Percentiles rank a stretch among this genome's conserved stretches.
Conservation (phyloP, 495 filamentous ascomycete species). For the Aspergillus baeticus region DNA sequence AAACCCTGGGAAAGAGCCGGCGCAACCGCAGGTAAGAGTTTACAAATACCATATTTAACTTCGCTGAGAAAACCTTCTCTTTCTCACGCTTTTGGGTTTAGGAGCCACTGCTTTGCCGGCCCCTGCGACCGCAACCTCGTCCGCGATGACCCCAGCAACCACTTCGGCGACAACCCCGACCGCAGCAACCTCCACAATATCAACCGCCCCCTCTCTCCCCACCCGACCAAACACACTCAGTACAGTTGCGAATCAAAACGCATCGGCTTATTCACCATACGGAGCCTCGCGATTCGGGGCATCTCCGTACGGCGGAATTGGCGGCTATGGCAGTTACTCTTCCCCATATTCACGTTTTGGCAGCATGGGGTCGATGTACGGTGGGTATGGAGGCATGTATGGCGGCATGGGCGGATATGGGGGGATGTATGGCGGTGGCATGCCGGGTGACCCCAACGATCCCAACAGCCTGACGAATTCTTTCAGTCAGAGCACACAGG, state of each 20-base stretch:
- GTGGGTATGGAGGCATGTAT: slow-evolving; percentile 55
- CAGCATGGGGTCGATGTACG: slow-evolving; percentile 53
- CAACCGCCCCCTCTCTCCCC: slow-evolving; percentile 70
- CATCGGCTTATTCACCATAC: slow-evolving; percentile 80
- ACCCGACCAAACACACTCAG: slow-evolving; percentile 73
- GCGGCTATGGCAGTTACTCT: slow-evolving; percentile 53
- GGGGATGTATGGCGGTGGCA: slow-evolving; percentile 50
- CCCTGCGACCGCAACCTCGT: slow-evolving; percentile 34
- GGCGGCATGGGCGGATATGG: slow-evolving; percentile 48
- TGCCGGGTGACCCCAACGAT: slow-evolving; percentile 74
- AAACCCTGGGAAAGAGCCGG: slow-evolving; percentile 93
- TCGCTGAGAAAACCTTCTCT: background rate
- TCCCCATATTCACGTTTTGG: slow-evolving; percentile 70
- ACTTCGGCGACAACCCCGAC: slow-evolving; percentile 34
- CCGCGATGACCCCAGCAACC: slow-evolving; percentile 33
- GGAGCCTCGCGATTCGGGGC: slow-evolving; percentile 58
- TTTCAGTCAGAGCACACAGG: slow-evolving; percentile 87
- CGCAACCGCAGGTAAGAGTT: slow-evolving; percentile 50
- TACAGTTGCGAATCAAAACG: slow-evolving; percentile 77
- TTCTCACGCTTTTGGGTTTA: slow-evolving; percentile 14
- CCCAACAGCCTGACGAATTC: slow-evolving; percentile 88
- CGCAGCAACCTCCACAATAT: slow-evolving; percentile 44
- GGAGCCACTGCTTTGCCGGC: slow-evolving; percentile 34
- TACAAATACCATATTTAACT: slow-evolving; percentile 11
- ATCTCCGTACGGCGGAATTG: slow-evolving; percentile 47